Conservation (phyloP, 164 flowering plant species). For the Magnolia kwangsiensis region DNA sequence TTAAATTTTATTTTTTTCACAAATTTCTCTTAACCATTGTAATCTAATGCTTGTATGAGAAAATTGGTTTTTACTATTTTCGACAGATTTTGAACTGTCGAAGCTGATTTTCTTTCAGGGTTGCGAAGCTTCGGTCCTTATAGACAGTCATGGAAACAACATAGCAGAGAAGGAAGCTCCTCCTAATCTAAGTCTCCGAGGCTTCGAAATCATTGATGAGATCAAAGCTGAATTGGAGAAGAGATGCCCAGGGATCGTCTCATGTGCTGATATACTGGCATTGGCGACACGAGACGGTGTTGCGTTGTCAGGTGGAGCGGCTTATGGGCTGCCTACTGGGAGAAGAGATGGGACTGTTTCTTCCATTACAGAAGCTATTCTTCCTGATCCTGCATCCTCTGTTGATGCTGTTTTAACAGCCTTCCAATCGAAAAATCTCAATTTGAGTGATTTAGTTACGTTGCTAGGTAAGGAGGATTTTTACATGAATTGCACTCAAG, state of each 20-base stretch:
- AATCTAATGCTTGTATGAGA: neutral
- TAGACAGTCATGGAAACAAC: conserved; percentile 22
- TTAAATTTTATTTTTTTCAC: too few species aligned
- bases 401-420: conserved; percentile 11
- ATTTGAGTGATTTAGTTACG: conserved; percentile 30
- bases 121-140: conserved; percentile 40
- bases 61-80: neutral
- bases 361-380: conserved; percentile 17
- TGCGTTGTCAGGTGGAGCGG: conserved; percentile 26
- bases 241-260: conserved; percentile 26
- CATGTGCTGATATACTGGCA: conserved; percentile 40
- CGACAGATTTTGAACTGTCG: neutral
- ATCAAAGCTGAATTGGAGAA: conserved; percentile 32
- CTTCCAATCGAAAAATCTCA: conserved; percentile 26
- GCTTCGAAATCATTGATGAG: conserved; percentile 37
- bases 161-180: conserved; percentile 32
- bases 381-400: conserved; percentile 28
- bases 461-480: conserved; percentile 13
- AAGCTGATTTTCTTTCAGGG: conserved; percentile 26
- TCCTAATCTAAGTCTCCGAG: conserved; percentile 32
- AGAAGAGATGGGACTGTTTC: conserved; percentile 42
- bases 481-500: too few species aligned
- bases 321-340: conserved; percentile 36
- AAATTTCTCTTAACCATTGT: too few species aligned
- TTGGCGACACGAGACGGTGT: conserved; percentile 36